Percentiles rank a stretch among this genome's conserved stretches.
phyloP scores from a whole-genome alignment of 106 monocot genomes.

The Phalaenopsis aphrodite region DNA sequence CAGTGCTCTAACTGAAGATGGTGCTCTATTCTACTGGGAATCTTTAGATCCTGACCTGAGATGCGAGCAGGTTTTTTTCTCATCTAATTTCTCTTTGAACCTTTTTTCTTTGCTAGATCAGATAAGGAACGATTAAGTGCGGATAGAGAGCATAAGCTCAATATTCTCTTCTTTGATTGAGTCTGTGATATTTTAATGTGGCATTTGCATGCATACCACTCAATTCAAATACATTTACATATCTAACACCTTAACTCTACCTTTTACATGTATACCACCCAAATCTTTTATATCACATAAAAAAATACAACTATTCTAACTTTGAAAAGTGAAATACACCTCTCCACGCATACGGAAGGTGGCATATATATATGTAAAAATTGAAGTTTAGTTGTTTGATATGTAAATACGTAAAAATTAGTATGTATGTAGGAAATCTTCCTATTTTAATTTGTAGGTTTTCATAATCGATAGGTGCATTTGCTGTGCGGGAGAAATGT shows the following conservation, averaged over 20 bases:
- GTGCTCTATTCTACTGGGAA: constrained; percentile 87
- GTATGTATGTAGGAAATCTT: too few species aligned
- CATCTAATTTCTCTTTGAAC: not conserved
- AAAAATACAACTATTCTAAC: too few species aligned
- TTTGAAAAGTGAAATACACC: too few species aligned
- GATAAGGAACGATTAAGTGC: not conserved
- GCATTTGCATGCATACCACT: too few species aligned
- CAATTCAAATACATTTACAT: too few species aligned
- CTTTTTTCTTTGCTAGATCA: not conserved
- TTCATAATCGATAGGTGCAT: constrained; percentile 38
- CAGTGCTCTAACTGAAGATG: constrained; percentile 79
- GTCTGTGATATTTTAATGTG: not conserved
- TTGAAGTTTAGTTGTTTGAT: too few species aligned
- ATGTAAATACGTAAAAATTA: too few species aligned
- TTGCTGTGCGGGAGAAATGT: constrained; percentile 59
- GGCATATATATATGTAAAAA: too few species aligned
- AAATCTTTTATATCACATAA: too few species aligned
- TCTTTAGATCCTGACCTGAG: constrained; percentile 88
- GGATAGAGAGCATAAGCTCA: not conserved
- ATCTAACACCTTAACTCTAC: too few species aligned
- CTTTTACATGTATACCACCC: too few species aligned
- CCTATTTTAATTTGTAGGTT: not conserved
- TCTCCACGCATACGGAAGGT: too few species aligned
- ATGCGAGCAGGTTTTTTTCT: constrained; percentile 71
- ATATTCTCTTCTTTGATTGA: not conserved